Percentiles rank a stretch among this genome's conserved stretches.
Evolutionary conservation across 1,139 yeast genomes (phyloP).

Genomic region (Casaregolazyma suthepensis): DNA sequence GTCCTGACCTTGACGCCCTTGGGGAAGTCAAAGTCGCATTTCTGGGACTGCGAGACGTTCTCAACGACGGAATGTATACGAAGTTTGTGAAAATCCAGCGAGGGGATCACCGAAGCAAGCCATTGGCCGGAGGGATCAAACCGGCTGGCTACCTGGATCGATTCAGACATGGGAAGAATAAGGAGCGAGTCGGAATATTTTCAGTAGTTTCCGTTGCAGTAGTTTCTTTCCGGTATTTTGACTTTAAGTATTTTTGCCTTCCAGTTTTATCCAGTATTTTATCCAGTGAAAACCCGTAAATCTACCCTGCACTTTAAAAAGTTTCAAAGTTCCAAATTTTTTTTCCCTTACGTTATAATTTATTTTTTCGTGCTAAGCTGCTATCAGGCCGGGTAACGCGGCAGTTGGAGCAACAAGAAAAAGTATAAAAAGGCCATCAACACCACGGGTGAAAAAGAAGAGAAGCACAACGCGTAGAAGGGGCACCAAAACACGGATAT

Average conservation of each 20-base stretch:
- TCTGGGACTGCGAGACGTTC: conserved; percentile 15
- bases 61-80: conserved; percentile 38
- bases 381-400: neutral
- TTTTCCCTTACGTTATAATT: neutral
- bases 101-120: conserved; percentile 62
- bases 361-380: neutral
- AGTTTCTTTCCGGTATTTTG: too few relatives aligned
- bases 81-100: conserved; percentile 69
- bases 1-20: conserved; percentile 48
- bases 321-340: neutral
- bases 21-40: conserved; percentile 39
- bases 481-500: neutral
- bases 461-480: neutral
- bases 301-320: too few relatives aligned
- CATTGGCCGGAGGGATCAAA: conserved; percentile 55
- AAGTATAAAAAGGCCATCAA: neutral
- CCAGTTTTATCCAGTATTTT: too few relatives aligned
- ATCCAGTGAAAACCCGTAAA: neutral
- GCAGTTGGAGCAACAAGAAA: neutral
- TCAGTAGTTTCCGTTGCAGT: neutral
- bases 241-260: too few relatives aligned
- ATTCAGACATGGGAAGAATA: conserved; percentile 14
- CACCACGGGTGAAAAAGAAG: neutral
- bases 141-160: conserved; percentile 22
- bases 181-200: neutral